Conservation (phyloP, 495 filamentous ascomycete species). For the Thozetella sp. region DNA sequence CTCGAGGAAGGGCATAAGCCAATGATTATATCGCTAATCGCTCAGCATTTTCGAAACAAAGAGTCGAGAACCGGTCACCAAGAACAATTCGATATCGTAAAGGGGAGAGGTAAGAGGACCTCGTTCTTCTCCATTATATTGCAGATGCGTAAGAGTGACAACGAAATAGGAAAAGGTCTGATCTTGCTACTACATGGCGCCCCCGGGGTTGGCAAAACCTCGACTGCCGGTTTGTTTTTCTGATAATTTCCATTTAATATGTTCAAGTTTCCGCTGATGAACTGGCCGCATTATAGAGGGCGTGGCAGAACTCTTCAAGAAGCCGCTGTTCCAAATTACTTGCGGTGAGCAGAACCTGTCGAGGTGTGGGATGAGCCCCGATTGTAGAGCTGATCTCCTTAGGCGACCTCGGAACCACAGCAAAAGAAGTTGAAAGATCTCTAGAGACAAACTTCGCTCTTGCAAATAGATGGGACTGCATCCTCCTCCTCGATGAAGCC, state of each 20-base stretch:
- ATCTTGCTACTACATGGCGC: constrained; percentile 43
- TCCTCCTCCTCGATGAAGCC: constrained; percentile 58
- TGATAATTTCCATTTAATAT: too few species aligned
- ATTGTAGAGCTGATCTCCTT: neutral
- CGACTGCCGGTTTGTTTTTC: constrained; percentile 37
- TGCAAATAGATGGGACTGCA: constrained; percentile 40
- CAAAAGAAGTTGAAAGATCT: constrained; percentile 33
- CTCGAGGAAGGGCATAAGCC: constrained; percentile 28
- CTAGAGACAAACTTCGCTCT: constrained; percentile 36
- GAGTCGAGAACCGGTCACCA: constrained; percentile 14
- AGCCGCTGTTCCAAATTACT: constrained; percentile 26
- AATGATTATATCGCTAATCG: constrained; percentile 37
- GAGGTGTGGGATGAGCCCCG: too few species aligned
- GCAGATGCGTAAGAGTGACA: too few species aligned
- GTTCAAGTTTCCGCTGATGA: too few species aligned
- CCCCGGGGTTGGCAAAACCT: constrained; percentile 48
- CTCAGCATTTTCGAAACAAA: constrained; percentile 39
- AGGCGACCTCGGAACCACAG: constrained; percentile 36
- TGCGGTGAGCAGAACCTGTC: constrained; percentile 16
- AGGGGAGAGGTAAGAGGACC: too few species aligned
- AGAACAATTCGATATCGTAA: constrained; percentile 36
- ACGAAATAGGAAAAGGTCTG: constrained; percentile 31
- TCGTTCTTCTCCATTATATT: too few species aligned
- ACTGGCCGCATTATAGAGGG: constrained; percentile 17
- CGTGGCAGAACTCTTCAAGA: constrained; percentile 21